Conservation (phyloP, 768 basidiomycete species). For the Sporobolomyces pararoseus region DNA sequence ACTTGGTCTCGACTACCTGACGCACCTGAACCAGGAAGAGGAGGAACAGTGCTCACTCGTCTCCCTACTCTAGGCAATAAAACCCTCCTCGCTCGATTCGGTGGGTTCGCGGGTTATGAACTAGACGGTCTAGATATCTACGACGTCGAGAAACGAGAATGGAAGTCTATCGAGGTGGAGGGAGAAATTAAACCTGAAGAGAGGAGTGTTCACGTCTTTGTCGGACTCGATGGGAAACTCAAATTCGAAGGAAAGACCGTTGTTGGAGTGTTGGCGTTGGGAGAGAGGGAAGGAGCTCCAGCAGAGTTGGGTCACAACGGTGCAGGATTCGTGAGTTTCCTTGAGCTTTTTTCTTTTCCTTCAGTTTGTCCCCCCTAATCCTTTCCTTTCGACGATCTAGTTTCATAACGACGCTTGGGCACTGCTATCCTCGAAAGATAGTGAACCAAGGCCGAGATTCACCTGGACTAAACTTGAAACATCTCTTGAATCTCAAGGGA, state of each 20-base stretch:
- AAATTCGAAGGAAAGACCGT: constrained; percentile 34
- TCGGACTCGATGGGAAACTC: constrained; percentile 44
- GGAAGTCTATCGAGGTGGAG: constrained; percentile 40
- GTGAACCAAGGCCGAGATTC: not conserved
- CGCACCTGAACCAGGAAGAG: constrained; percentile 52
- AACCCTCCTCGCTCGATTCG: constrained; percentile 48
- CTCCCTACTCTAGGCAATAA: constrained; percentile 43
- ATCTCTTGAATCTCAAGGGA: constrained; percentile 3
- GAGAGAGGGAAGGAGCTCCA: constrained; percentile 50
- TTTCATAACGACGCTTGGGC: constrained; percentile 53
- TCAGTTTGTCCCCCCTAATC: not conserved
- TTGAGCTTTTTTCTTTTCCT: not conserved
- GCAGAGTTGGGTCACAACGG: constrained; percentile 51
- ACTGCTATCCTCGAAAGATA: not conserved
- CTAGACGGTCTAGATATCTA: constrained; percentile 52
- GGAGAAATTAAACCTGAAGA: constrained; percentile 46
- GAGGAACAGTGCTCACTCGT: constrained; percentile 52
- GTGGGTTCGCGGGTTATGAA: constrained; percentile 47
- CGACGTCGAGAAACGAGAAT: constrained; percentile 44
- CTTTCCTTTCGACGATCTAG: no score
- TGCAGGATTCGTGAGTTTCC: constrained; percentile 45
- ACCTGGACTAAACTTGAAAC: constrained; percentile 15
- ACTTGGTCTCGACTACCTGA: constrained; percentile 49
- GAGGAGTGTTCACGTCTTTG: constrained; percentile 51
- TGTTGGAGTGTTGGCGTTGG: constrained; percentile 41